Evolutionary conservation across 768 basidiomycete species (phyloP).

Genomic region (Rhodotorula diobovata): DNA sequence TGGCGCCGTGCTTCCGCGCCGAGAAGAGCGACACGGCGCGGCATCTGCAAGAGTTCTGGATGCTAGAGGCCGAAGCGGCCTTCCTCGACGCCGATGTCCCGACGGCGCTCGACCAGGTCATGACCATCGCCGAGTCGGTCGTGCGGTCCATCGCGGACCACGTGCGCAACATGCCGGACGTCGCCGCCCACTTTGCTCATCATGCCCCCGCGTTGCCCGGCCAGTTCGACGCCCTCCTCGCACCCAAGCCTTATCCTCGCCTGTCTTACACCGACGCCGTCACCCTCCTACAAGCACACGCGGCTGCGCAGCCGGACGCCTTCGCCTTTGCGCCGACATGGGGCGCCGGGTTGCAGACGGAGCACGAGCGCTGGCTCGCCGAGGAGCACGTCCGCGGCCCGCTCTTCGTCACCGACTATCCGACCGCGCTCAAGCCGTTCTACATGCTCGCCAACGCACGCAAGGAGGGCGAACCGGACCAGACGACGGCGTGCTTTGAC

Average conservation of each 20-base stretch:
- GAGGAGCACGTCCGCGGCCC: slow-evolving; percentile 65
- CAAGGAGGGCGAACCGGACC: background rate
- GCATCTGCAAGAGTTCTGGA: slow-evolving; percentile 98
- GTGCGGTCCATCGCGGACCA: slow-evolving; percentile 50
- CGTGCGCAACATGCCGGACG: slow-evolving; percentile 34
- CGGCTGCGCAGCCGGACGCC: slow-evolving; percentile 3
- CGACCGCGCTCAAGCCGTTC: slow-evolving; percentile 77
- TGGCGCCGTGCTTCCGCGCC: slow-evolving; percentile 90
- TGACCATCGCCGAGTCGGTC: slow-evolving; percentile 58
- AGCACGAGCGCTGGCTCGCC: slow-evolving; percentile 89
- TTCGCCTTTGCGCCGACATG: slow-evolving; percentile 50
- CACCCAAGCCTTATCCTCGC: slow-evolving; percentile 58
- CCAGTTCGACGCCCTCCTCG: slow-evolving; percentile 1
- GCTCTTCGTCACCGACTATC: slow-evolving; percentile 89
- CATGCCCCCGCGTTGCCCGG: slow-evolving; percentile 2
- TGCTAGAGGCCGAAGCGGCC: slow-evolving; percentile 94
- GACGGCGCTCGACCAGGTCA: slow-evolving; percentile 53
- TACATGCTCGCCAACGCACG: slow-evolving; percentile 67
- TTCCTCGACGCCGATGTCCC: slow-evolving; percentile 47
- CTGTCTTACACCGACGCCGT: slow-evolving; percentile 78
- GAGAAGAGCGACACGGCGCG: slow-evolving; percentile 80
- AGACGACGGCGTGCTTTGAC: slow-evolving; percentile 90
- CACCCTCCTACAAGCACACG: slow-evolving; percentile 52
- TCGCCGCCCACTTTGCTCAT: slow-evolving; percentile 8
- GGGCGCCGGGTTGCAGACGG: slow-evolving; percentile 72